These are phyloP conservation scores for Leptomonas pyrrhocoris DNA, from an alignment of 208 protist genomes.

Conservation along the genomic window DNA sequence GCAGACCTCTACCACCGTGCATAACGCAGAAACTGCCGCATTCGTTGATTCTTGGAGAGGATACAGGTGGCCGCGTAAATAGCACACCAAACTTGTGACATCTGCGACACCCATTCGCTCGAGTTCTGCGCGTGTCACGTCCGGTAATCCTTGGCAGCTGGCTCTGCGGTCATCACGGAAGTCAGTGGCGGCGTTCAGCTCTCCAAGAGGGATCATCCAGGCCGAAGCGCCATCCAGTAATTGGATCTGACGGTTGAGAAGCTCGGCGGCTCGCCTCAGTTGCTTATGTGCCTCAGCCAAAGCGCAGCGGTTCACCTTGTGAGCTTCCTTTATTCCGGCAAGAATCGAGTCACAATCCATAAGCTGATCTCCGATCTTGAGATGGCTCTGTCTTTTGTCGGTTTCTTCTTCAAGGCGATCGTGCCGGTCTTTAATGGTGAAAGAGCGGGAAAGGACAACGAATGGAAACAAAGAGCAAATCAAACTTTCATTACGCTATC, in stretches of 20 bases:
- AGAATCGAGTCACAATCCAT: slow-evolving; percentile 32
- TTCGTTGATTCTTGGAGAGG: slow-evolving; percentile 2
- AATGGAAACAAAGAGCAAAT: not conserved
- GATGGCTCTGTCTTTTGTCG: not conserved
- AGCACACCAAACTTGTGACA: not conserved
- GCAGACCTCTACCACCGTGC: slow-evolving; percentile 1
- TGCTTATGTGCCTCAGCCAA: slow-evolving; percentile 14
- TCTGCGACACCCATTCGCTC: not conserved
- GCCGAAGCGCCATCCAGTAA: slow-evolving; percentile 14
- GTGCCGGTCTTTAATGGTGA: slow-evolving; percentile 3
- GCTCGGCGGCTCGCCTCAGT: slow-evolving; percentile 7
- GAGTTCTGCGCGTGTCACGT: not conserved
- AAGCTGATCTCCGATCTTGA: not conserved
- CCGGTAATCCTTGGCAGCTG: not conserved
- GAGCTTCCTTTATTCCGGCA: not conserved
- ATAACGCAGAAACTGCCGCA: not conserved
- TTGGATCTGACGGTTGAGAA: slow-evolving; percentile 29
- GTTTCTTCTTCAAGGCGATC: not conserved
- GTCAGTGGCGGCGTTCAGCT: not conserved
- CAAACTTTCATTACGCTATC: not conserved
- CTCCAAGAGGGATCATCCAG: not conserved
- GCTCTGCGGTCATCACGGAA: not conserved
- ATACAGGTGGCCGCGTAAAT: not conserved
- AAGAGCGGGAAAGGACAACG: slow-evolving; percentile 20
- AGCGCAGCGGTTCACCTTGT: slow-evolving; percentile 11